Conservation (phyloP, 2,329 filamentous ascomycete genomes). For the Stachybotrys chlorohalonatus region DNA sequence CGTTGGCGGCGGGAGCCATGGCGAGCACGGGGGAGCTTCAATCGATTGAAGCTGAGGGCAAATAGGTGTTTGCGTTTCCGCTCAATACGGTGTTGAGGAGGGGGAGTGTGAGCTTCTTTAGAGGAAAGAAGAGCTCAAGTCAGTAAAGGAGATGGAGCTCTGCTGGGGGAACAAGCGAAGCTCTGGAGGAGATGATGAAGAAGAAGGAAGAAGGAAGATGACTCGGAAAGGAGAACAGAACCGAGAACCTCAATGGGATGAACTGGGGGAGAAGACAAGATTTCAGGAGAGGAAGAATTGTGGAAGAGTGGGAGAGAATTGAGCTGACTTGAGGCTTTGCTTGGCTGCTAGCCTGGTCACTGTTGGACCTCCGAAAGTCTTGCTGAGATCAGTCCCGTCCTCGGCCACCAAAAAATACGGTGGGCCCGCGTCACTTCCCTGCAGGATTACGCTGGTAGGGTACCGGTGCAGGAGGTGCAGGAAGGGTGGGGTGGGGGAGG, state of each 20-base stretch:
- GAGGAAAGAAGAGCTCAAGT: background rate
- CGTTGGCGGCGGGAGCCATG: conserved; percentile 68
- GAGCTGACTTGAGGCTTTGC: conserved; percentile 12
- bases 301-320: conserved; percentile 15
- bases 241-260: conserved; percentile 2
- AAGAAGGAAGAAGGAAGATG: conserved; percentile 12
- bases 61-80: background rate
- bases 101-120: background rate
- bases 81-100: background rate
- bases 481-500: background rate
- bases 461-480: background rate
- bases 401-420: conserved; percentile 11
- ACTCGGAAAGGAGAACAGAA: conserved; percentile 11
- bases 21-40: conserved; percentile 4
- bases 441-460: conserved; percentile 4
- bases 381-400: background rate
- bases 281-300: conserved; percentile 16
- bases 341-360: conserved; percentile 14
- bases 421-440: conserved; percentile 12
- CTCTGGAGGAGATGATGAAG: conserved; percentile 7
- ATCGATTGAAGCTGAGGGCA: background rate
- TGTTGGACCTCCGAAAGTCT: conserved; percentile 1
- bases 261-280: conserved; percentile 10
- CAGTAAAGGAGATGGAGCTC: background rate
- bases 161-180: background rate